phyloP scores from a whole-genome alignment of 176 grass and related monocot species.

The Lolium perenne region DNA sequence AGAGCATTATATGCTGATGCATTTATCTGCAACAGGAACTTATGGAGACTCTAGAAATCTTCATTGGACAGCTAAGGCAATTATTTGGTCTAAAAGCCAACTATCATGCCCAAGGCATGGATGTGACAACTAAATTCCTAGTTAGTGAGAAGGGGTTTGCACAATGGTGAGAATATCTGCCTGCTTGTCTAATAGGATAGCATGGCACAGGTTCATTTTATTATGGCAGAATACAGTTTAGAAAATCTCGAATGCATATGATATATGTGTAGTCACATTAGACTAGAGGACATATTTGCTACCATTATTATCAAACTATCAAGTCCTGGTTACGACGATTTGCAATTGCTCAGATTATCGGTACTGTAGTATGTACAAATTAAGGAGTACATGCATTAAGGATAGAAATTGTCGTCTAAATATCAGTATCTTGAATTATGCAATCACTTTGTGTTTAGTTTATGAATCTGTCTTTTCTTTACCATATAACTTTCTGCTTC shows the following conservation, averaged over 20 bases:
- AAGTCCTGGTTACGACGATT: background rate
- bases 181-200: slow-evolving; percentile 14
- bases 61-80: slow-evolving; percentile 86
- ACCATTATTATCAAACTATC: background rate
- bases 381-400: background rate
- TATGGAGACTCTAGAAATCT: slow-evolving; percentile 81
- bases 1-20: slow-evolving; percentile 34
- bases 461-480: background rate
- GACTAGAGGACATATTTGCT: slow-evolving; percentile 18
- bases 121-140: slow-evolving; percentile 63
- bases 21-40: slow-evolving; percentile 81
- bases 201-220: background rate
- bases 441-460: background rate
- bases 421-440: background rate
- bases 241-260: background rate
- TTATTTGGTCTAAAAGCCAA: slow-evolving; percentile 86
- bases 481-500: background rate
- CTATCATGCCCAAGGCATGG: slow-evolving; percentile 55
- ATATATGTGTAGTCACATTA: background rate
- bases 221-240: background rate
- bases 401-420: background rate
- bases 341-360: slow-evolving; percentile 16
- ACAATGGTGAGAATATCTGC: slow-evolving; percentile 70
- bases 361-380: background rate
- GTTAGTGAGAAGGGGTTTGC: slow-evolving; percentile 86